Percentiles rank a stretch among this genome's conserved stretches.
Conservation (phyloP, 2,329 filamentous ascomycete genomes). For the Pleoardoris graminearum region DNA sequence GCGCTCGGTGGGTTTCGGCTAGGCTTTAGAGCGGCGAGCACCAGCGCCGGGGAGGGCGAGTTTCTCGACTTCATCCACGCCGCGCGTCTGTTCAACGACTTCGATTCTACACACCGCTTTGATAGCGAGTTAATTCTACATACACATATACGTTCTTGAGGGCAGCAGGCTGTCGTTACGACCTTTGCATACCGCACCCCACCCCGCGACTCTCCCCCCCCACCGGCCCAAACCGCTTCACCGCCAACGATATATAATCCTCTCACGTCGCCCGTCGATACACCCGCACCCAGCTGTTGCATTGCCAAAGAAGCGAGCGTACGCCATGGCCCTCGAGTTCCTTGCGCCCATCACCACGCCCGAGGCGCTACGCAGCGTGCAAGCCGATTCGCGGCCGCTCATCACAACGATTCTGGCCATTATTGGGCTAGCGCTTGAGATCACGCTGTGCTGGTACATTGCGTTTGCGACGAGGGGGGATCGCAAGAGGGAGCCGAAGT, state of each 20-base stretch:
- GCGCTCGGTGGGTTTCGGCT: conserved; percentile 9
- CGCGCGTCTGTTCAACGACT: not conserved
- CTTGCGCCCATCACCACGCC: conserved; percentile 39
- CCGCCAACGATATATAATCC: not conserved
- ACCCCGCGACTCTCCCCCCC: not conserved
- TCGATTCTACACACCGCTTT: conserved; percentile 10
- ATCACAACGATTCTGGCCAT: conserved; percentile 82
- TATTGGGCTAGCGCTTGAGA: conserved; percentile 60
- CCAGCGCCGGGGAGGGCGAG: not conserved
- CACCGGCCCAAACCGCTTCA: not conserved
- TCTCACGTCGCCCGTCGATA: not conserved
- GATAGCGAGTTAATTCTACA: conserved; percentile 9
- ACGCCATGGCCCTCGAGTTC: conserved; percentile 32
- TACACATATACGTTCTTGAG: not conserved
- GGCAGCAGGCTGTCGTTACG: conserved; percentile 13
- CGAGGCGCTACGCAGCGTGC: conserved; percentile 35
- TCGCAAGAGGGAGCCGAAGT: conserved; percentile 30
- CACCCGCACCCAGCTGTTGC: not conserved
- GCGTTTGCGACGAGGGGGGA: conserved; percentile 36
- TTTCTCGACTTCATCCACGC: not conserved
- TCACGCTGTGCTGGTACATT: conserved; percentile 32
- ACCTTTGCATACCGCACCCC: not conserved
- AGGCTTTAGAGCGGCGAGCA: not conserved
- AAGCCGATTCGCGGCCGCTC: conserved; percentile 73
- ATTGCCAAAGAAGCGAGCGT: not conserved